Percentiles rank a stretch among this genome's conserved stretches.
Conservation (phyloP, 805 yeast species). For the Candida silvicultrix region DNA sequence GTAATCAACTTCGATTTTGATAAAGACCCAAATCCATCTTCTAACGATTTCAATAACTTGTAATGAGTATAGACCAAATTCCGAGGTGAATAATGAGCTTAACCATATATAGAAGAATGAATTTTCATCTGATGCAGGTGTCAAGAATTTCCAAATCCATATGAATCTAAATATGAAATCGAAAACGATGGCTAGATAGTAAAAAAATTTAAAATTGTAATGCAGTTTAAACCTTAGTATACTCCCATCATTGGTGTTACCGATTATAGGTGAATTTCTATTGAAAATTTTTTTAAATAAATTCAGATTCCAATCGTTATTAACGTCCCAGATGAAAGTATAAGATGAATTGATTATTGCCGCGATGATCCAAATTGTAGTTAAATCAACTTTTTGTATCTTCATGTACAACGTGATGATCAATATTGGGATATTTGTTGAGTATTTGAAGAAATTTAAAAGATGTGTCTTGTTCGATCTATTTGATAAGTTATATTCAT, state of each 20-base stretch:
- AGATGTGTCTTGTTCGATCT: conserved; percentile 46
- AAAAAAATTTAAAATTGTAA: conserved; percentile 27
- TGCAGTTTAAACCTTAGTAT: conserved; percentile 19
- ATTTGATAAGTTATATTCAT: conserved; percentile 51
- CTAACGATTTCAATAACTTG: conserved; percentile 74
- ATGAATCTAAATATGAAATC: conserved; percentile 69
- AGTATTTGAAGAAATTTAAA: conserved; percentile 70
- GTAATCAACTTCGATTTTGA: conserved; percentile 74
- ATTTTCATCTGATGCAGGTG: conserved; percentile 15
- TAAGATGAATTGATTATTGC: conserved; percentile 65
- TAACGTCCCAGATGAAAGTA: conserved; percentile 84
- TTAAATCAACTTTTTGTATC: conserved; percentile 8
- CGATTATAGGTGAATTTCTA: too few species aligned
- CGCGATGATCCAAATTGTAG: conserved; percentile 26
- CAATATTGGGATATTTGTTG: conserved; percentile 53
- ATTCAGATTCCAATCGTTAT: conserved; percentile 80
- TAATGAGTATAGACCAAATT: conserved; percentile 56
- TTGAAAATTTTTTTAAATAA: conserved; percentile 37
- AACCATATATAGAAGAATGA: conserved; percentile 15
- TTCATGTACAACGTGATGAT: conserved; percentile 25
- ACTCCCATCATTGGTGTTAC: too few species aligned
- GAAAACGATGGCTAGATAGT: conserved; percentile 47
- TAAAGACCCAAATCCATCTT: conserved; percentile 85
- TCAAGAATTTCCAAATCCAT: conserved; percentile 61
- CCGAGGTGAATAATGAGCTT: conserved; percentile 30